Base-by-base conservation (phyloP, 2,329 filamentous ascomycete genomes). In the Ambrosiella beaveri region DNA sequence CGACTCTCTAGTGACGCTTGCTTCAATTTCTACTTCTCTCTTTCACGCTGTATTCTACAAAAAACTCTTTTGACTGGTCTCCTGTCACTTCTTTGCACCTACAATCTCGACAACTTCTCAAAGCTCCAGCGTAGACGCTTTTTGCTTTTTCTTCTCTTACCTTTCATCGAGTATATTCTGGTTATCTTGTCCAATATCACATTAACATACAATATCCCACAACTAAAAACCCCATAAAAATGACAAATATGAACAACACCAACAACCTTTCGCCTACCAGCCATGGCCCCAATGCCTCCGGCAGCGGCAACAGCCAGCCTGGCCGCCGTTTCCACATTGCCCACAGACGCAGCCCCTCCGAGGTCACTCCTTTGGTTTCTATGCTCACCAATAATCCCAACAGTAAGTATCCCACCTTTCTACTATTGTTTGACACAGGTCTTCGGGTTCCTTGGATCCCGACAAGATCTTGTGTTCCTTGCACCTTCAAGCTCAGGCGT, bases 331-430 rank as follows among this genome's bases (percentile, higher is more conserved):
- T 97, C 70, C 90, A 97, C 75, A 96, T 97, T 73, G 91, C 91
- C 68, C 91, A 97, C 76, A 86, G 91, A 69, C 85, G 91, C 73
- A 96, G 89, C 74, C 93, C 91, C 64, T 97, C 93, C 65, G 93
- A 97, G 78, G 78, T 97, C 72, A 97, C 91, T 61, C 93, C 91
- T 63, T 76, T 97, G 72, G 94, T 97, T 87, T 95, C 89, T 88
- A 88, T 82, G 88, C 88, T 80, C 71, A 71, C 76, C 63, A 80
- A 17, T 17, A 47, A 78, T 63, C 77, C 78, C 64, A 76, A 75
- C 71, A 82, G 81, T 84, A 75, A 78, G 80, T 78, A 57, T 41
- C 11, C 40, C 5, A 8, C 13, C n/a, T 47, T 12, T 41, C n/a
- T n/a, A 41, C 11, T 61, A 41, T 41, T 41, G 11, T 11, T n/a